Evolutionary conservation across 1,284 basidiomycete genomes (phyloP), one percentile per base, ranked within the genome.

Genomic region (Ustilago trichophora): DNA sequence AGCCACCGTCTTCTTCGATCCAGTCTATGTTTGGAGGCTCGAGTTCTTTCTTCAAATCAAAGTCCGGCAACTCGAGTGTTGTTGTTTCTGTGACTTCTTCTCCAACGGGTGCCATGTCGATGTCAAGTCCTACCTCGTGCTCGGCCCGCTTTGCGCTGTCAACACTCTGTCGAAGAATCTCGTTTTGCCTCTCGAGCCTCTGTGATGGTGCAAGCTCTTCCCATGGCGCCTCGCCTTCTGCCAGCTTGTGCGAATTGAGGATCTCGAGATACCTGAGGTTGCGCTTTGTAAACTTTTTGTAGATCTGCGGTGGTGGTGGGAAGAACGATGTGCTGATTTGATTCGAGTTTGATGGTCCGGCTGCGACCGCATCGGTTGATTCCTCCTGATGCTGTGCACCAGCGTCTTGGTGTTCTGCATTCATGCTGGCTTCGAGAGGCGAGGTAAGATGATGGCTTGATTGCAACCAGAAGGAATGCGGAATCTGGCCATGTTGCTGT

Each of bases 1-100:
- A 80, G n/a, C 68, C 71, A 25, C 78, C 78, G 40, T 80, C 78
- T 32, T 80, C 52, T 42, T 77, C 73, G 43, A 80, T 79, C 78
- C 75, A 80, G 34, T 76, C 72, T 6, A 78, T 53, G 16, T 67
- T 64, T 22, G 77, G 78, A 13, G 69, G 69, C 16, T 48, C 45
- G 6, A 80, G 59, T 26, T 64, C 63, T 33, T 50, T 56, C 11
- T 66, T 51, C 34, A 78, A 37, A 27, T 78, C 76, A 24, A 70
- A 67, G 24, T 70, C 60, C 11, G 74, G 72, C n/a, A 69, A 47
- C 10, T 48, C 36, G 8, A n/a, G 15, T 3, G 19, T 10, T 6
- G 33, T 15, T 9, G 32, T 15, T 18, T 36, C 15, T 6, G n/a
- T n/a, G 0, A 5, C 36, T 2, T n/a, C 31, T 3, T 48, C 46